Evolutionary conservation across 2,329 filamentous ascomycete species (phyloP).

Genomic region (Trematosphaeria pertusa): DNA sequence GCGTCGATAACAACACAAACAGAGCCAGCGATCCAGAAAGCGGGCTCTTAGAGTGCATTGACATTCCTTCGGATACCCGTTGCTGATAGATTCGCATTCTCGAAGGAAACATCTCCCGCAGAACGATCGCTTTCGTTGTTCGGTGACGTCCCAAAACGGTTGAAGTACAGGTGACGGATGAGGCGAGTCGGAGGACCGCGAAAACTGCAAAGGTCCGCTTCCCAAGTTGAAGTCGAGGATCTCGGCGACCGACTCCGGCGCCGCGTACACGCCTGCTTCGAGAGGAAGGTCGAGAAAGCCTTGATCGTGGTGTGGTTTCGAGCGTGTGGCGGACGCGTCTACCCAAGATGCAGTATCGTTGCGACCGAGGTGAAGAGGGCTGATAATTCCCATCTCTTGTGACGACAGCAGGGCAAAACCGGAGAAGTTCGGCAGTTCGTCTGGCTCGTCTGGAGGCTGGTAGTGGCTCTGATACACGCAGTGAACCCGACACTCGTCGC

Average conservation of each 20-base stretch:
- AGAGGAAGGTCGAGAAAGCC: conserved; percentile 41
- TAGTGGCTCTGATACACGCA: conserved; percentile 43
- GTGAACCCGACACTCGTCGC: conserved; percentile 45
- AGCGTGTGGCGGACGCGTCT: not conserved
- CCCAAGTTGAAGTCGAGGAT: conserved; percentile 37
- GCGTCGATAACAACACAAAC: conserved; percentile 26
- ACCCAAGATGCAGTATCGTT: not conserved
- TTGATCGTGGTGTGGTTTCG: conserved; percentile 31
- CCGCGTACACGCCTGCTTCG: conserved; percentile 19
- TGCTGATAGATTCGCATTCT: not conserved
- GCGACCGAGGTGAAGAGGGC: conserved; percentile 29
- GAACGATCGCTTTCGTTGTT: conserved; percentile 23
- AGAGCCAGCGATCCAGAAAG: conserved; percentile 32
- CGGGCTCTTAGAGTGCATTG: conserved; percentile 25
- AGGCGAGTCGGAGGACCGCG: conserved; percentile 24
- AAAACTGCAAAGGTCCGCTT: conserved; percentile 17
- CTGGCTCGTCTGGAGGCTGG: conserved; percentile 28
- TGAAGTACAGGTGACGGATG: conserved; percentile 35
- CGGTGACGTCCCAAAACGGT: conserved; percentile 31
- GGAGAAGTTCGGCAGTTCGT: conserved; percentile 40
- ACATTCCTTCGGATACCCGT: conserved; percentile 8
- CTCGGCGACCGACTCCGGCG: conserved; percentile 32
- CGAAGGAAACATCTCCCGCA: conserved; percentile 21
- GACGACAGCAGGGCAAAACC: conserved; percentile 37
- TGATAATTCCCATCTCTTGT: conserved; percentile 37